Evolutionary conservation across 768 basidiomycete genomes (phyloP).

Genomic region (Leccinum subtestaceum): DNA sequence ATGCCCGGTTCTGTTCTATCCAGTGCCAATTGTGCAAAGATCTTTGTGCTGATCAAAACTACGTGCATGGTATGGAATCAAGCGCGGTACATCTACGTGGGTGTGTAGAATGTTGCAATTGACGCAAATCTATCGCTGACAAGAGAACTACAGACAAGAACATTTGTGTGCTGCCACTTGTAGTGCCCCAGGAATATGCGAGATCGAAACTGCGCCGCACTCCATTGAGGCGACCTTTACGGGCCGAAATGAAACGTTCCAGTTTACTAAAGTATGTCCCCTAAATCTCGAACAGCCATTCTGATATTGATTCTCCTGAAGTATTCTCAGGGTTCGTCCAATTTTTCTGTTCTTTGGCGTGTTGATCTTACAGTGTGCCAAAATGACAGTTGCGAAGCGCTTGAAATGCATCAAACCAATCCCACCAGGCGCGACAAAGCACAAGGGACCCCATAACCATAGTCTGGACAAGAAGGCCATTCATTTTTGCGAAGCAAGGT

Average conservation of each 20-base stretch:
- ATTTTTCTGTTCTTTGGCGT: too few species aligned
- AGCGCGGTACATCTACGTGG: slow-evolving; percentile 54
- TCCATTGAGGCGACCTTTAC: slow-evolving; percentile 62
- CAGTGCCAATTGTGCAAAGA: slow-evolving; percentile 47
- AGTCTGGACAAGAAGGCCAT: slow-evolving; percentile 42
- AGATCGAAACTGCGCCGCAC: slow-evolving; percentile 58
- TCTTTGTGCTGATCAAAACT: slow-evolving; percentile 29
- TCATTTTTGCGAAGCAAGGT: slow-evolving; percentile 56
- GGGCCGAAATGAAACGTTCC: slow-evolving; percentile 57
- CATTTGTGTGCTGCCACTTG: slow-evolving; percentile 45
- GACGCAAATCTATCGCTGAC: not conserved
- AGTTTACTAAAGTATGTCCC: slow-evolving; percentile 55
- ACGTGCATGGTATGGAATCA: slow-evolving; percentile 49
- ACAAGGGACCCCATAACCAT: slow-evolving; percentile 50
- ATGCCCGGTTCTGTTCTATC: slow-evolving; percentile 51
- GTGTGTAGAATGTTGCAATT: slow-evolving; percentile 28
- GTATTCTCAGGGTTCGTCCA: too few species aligned
- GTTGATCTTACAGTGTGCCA: too few species aligned
- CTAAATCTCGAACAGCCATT: not conserved
- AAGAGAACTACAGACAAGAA: slow-evolving; percentile 39
- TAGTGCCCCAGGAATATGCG: slow-evolving; percentile 30
- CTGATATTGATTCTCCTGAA: slow-evolving; percentile 1
- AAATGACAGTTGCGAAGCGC: too few species aligned
- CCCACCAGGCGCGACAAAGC: slow-evolving; percentile 17
- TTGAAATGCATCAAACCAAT: too few species aligned